Evolutionary conservation across 768 basidiomycete genomes (phyloP).

Genomic region (Mycena pura): DNA sequence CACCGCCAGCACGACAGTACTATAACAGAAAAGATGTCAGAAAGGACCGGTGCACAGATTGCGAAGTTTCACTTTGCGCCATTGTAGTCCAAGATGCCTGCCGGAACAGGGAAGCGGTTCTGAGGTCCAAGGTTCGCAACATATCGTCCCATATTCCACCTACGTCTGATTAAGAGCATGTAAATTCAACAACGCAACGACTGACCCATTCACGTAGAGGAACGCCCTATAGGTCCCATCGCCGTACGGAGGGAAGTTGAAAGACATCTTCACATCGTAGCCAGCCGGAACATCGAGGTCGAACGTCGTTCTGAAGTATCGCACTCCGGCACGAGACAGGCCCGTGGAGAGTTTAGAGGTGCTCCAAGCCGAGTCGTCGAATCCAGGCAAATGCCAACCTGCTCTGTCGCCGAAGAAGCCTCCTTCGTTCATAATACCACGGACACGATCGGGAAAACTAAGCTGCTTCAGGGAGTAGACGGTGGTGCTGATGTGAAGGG

Average conservation of each 20-base stretch:
- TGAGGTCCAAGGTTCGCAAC: conserved; percentile 62
- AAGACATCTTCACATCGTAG: conserved; percentile 58
- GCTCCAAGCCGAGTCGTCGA: conserved; percentile 56
- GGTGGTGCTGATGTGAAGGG: conserved; percentile 21
- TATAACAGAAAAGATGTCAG: conserved; percentile 5
- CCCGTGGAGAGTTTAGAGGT: conserved; percentile 50
- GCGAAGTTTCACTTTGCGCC: conserved; percentile 52
- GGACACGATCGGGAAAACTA: conserved; percentile 52
- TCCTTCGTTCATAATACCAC: conserved; percentile 58
- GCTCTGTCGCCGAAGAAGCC: conserved; percentile 47
- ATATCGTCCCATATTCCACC: conserved; percentile 70
- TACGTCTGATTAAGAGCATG: conserved; percentile 62
- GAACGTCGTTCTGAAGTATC: conserved; percentile 57
- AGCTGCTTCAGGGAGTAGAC: not conserved
- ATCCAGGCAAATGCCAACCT: conserved; percentile 61
- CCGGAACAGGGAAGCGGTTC: conserved; percentile 62
- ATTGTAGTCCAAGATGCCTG: conserved; percentile 61
- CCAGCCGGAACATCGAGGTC: conserved; percentile 51
- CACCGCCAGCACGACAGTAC: conserved; percentile 25
- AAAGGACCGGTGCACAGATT: not conserved
- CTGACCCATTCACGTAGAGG: conserved; percentile 53
- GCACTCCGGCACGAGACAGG: conserved; percentile 50
- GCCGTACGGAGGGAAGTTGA: conserved; percentile 52
- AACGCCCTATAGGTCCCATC: conserved; percentile 57
- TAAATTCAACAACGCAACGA: conserved; percentile 48